A percentile compares a stretch with the other conserved stretches of the same genome.
phyloP scores from a whole-genome alignment of 495 filamentous ascomycete species.

The Astrothelium subdiscretum region DNA sequence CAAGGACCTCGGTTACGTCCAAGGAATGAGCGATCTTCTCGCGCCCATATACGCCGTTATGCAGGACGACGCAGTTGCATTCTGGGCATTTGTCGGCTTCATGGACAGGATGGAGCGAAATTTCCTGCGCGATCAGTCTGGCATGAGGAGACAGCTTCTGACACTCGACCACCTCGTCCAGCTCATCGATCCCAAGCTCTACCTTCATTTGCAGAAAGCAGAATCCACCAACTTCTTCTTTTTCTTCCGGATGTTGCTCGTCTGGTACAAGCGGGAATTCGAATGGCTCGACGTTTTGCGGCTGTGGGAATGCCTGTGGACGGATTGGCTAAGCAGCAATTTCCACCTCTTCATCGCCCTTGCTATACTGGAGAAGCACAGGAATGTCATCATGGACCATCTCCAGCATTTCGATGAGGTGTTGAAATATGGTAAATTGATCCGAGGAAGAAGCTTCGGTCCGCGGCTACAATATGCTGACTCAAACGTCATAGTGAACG shows the following conservation, averaged over 20 bases:
- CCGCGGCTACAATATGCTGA: neutral
- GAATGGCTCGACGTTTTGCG: conserved; percentile 73
- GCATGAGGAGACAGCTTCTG: conserved; percentile 84
- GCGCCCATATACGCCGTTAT: conserved; percentile 93
- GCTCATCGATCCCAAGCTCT: conserved; percentile 91
- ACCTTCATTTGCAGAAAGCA: conserved; percentile 74
- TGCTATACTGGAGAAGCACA: conserved; percentile 90
- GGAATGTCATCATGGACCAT: conserved; percentile 89
- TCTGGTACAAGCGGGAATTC: conserved; percentile 98
- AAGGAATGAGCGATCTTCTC: conserved; percentile 96
- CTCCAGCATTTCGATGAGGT: conserved; percentile 93
- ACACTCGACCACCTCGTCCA: conserved; percentile 88
- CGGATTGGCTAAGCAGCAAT: conserved; percentile 72
- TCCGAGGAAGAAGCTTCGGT: neutral
- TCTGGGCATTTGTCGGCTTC: conserved; percentile 92
- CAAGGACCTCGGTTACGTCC: conserved; percentile 84
- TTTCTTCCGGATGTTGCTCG: conserved; percentile 96
- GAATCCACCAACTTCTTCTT: conserved; percentile 99
- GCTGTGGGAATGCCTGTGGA: conserved; percentile 92
- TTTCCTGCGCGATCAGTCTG: conserved; percentile 88
- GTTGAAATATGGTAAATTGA: conserved; percentile 73
- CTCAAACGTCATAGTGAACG: conserved; percentile 56
- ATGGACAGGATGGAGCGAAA: conserved; percentile 99
- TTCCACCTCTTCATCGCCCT: conserved; percentile 93
- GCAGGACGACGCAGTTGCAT: conserved; percentile 92